phyloP scores from a whole-genome alignment of 768 basidiomycete genomes.

The Mycena leptocephala region DNA sequence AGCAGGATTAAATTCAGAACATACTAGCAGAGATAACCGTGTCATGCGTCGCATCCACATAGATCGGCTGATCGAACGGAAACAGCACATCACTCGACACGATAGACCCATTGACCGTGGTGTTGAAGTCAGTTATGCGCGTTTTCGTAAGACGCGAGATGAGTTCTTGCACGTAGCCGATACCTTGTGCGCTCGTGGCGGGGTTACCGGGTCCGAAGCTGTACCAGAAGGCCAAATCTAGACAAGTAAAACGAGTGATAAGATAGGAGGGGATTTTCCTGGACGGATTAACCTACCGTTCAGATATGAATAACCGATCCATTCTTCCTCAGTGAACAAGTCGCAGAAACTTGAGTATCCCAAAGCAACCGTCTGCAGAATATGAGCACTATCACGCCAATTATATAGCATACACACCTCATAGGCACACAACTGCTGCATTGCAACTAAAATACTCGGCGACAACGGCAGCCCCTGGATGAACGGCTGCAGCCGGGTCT shows the following conservation, averaged over 20 bases:
- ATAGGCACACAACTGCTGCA: slow-evolving; percentile 83
- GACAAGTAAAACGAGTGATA: too few relatives aligned
- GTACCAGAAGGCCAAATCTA: slow-evolving; percentile 72
- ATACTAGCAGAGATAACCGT: slow-evolving; percentile 77
- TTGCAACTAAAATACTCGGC: slow-evolving; percentile 67
- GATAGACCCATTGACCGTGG: slow-evolving; percentile 79
- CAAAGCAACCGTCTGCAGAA: slow-evolving; percentile 78
- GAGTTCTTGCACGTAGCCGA: slow-evolving; percentile 83
- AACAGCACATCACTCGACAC: slow-evolving; percentile 68
- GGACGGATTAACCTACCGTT: slow-evolving; percentile 40
- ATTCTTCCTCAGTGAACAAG: slow-evolving; percentile 87
- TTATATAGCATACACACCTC: slow-evolving; percentile 61
- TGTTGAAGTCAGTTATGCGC: slow-evolving; percentile 66
- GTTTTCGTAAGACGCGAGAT: slow-evolving; percentile 79
- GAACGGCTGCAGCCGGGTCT: slow-evolving; percentile 64
- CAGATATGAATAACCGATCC: slow-evolving; percentile 84
- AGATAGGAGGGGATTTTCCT: not conserved
- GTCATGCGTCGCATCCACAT: slow-evolving; percentile 85
- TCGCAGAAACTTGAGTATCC: slow-evolving; percentile 85
- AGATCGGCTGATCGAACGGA: slow-evolving; percentile 72
- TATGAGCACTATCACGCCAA: not conserved
- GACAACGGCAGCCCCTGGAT: slow-evolving; percentile 69
- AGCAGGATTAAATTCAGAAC: slow-evolving; percentile 29
- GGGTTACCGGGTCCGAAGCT: slow-evolving; percentile 81
- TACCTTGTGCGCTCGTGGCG: slow-evolving; percentile 70